Evolutionary conservation across 108 stramenopile species (phyloP), one percentile per base, ranked within the genome.

Genomic region (Fragilaria crotonensis): DNA sequence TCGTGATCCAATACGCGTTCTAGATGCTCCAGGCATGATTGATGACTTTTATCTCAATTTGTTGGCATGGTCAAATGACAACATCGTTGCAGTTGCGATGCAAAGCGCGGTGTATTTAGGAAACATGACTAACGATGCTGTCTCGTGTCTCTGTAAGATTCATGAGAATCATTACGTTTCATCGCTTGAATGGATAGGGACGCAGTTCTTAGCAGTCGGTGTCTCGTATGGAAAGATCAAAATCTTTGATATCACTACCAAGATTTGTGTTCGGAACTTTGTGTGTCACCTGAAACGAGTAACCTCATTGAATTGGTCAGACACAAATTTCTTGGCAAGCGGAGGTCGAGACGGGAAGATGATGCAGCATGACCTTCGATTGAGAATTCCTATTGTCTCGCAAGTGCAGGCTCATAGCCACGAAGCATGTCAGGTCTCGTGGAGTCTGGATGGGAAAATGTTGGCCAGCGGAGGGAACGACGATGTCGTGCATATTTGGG

Each of bases 31-130:
- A 41, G 36, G 36, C 7, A 11, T 41, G 36, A 41, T 41, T 41
- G 36, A 41, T 41, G 36, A 41, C 36, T 41, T 41, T 41, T 41
- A 41, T 14, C 36, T 41, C 36, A 41, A 41, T 41, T 41, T 41
- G 14, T 41, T 41, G 36, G 36, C 36, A 41, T 41, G 36, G 36
- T 41, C 36, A 41, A 11, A 7, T 7, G 14, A 11, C 36, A 41
- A 41, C 36, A 41, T 41, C 7, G 36, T 41, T 41, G 36, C 36
- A 14, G 36, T 41, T 14, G 36, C 36, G 14, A 11, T 41, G 14
- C 36, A 11, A 11, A 41, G 36, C 36, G 36, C 36, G 7, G 36
- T 41, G 7, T 41, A 41, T 14, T 41, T 41, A 14, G 36, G 36
- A 11, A 41, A 41, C 36, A 41, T 41, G 36, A 41, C 36, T 11